A percentile compares a stretch with the other conserved stretches of the same genome.
Conservation (phyloP, 495 filamentous ascomycete genomes). For the Aspergillus coremiiformis region DNA sequence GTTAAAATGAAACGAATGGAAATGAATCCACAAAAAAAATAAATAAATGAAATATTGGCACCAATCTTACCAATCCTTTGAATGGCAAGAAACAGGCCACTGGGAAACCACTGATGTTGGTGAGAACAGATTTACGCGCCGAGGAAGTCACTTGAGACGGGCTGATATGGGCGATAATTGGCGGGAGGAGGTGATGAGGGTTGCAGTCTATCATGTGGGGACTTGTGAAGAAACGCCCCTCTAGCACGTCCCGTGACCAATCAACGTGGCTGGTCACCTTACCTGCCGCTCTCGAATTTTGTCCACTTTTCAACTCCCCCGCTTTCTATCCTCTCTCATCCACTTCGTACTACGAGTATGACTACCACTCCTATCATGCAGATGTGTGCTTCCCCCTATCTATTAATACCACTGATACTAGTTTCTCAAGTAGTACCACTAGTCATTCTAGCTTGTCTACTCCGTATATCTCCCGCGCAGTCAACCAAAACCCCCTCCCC, state of each 20-base stretch:
- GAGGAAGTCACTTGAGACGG: slow-evolving; percentile 13
- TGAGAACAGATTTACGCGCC: slow-evolving; percentile 15
- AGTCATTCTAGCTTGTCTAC: background rate
- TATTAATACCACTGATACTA: background rate
- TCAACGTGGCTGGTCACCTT: background rate
- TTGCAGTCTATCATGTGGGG: too few species aligned
- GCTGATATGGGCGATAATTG: slow-evolving; percentile 11
- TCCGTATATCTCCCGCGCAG: background rate
- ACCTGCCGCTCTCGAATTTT: too few species aligned
- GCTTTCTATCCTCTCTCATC: background rate
- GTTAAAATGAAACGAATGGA: too few species aligned
- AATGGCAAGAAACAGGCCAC: background rate
- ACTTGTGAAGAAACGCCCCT: slow-evolving; percentile 20
- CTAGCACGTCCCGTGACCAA: slow-evolving; percentile 13
- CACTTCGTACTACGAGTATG: too few species aligned
- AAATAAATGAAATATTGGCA: background rate
- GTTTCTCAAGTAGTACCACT: background rate
- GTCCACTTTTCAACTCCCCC: background rate
- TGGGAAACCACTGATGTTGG: background rate
- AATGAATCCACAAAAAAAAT: too few species aligned
- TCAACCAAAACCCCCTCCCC: too few species aligned
- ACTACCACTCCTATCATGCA: background rate
- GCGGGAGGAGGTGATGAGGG: slow-evolving; percentile 13
- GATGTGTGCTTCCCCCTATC: background rate
- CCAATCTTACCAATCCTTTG: background rate